These are phyloP conservation scores for Trametopsis cervina DNA, from an alignment of 768 basidiomycete genomes.

Conservation along the genomic window DNA sequence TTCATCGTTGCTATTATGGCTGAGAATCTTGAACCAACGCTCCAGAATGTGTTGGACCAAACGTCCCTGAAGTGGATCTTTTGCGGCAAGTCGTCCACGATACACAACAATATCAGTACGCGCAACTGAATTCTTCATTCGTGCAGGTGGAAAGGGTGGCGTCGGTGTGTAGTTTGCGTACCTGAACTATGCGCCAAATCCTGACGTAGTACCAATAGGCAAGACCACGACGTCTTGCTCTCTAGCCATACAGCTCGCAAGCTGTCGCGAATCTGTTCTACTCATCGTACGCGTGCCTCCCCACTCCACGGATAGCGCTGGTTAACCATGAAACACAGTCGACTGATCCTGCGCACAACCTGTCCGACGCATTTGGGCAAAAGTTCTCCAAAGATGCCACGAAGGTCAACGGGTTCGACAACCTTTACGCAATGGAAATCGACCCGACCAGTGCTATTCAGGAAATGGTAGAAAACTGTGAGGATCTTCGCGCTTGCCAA, in stretches of 20 bases:
- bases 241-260: constrained; percentile 91
- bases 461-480: constrained; percentile 98
- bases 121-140: not conserved
- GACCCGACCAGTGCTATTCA: constrained; percentile 97
- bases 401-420: constrained; percentile 94
- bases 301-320: constrained; percentile 1
- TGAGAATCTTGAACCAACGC: constrained; percentile 70
- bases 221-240: constrained; percentile 99
- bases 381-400: constrained; percentile 99
- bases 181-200: not conserved
- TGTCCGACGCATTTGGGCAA: constrained; percentile 97
- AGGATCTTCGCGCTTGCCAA: constrained; percentile 17
- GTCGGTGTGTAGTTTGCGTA: constrained; percentile 58
- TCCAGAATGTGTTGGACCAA: constrained; percentile 95
- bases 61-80: constrained; percentile 96
- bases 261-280: constrained; percentile 88
- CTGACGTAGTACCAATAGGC: constrained; percentile 38
- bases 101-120: not conserved
- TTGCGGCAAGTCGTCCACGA: constrained; percentile 59
- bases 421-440: constrained; percentile 98
- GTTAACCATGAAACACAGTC: constrained; percentile 44
- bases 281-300: constrained; percentile 73
- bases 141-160: constrained; percentile 92
- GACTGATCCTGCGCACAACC: constrained; percentile 99
- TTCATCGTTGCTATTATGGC: constrained; percentile 35